Evolutionary conservation across 768 basidiomycete genomes (phyloP).

Genomic region (Termitomyces sp.): DNA sequence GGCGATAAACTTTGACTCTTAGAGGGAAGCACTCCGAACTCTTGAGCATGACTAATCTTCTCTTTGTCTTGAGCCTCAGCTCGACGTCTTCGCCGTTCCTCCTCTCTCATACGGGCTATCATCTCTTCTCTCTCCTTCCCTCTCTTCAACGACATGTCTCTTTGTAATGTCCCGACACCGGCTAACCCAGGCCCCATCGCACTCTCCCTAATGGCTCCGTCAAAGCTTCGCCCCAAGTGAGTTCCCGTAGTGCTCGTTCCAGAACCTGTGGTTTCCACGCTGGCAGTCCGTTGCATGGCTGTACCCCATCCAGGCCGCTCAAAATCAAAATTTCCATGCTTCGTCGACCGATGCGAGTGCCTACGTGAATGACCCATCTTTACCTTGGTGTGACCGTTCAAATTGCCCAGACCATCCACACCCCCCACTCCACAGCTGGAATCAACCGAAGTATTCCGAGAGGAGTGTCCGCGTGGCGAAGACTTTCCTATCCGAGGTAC

Average conservation of each 20-base stretch:
- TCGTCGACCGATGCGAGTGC: conserved; percentile 32
- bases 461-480: conserved; percentile 9
- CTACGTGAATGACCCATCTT: conserved; percentile 6
- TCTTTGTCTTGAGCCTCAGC: conserved; percentile 9
- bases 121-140: conserved; percentile 32
- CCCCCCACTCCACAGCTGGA: conserved; percentile 26
- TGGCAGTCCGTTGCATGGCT: conserved; percentile 40
- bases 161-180: conserved; percentile 39
- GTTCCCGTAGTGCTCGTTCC: conserved; percentile 26
- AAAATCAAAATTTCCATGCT: conserved; percentile 75
- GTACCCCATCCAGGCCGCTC: conserved; percentile 55
- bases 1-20: conserved; percentile 13
- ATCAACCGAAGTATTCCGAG: conserved; percentile 28
- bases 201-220: conserved; percentile 25
- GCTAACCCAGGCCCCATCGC: conserved; percentile 35
- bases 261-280: conserved; percentile 28
- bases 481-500: conserved; percentile 4
- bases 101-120: conserved; percentile 12
- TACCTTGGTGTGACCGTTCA: conserved; percentile 14
- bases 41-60: conserved; percentile 15
- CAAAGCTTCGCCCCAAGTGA: conserved; percentile 17
- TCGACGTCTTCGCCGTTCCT: conserved; percentile 14
- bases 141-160: conserved; percentile 33
- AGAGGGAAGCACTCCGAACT: conserved; percentile 24
- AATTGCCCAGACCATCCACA: conserved; percentile 20